phyloP scores from a whole-genome alignment of 352 stramenopile genomes.

The Blastocystis hominis region DNA sequence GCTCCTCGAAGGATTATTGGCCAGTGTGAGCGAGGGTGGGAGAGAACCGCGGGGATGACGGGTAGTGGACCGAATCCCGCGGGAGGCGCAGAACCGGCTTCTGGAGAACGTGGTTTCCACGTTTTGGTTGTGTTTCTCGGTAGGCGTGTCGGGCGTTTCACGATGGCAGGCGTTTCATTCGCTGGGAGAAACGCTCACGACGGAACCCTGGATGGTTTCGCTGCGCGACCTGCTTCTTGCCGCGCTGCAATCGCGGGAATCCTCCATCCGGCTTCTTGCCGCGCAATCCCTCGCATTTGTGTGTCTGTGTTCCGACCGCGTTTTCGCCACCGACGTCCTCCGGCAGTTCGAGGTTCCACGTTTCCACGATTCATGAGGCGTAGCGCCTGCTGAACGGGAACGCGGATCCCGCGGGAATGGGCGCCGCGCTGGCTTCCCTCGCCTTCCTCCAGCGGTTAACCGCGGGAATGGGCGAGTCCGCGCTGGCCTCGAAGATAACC shows the following conservation, averaged over 20 bases:
- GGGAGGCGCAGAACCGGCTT: background rate
- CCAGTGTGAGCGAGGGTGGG: background rate
- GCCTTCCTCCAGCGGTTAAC: background rate
- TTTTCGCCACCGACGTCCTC: background rate
- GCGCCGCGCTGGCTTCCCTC: background rate
- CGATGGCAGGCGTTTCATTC: background rate
- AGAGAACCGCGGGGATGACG: background rate
- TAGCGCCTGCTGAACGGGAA: background rate
- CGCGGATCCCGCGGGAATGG: background rate
- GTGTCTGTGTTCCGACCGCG: background rate
- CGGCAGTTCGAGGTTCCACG: no score
- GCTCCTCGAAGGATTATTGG: background rate
- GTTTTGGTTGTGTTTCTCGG: background rate
- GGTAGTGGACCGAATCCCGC: background rate
- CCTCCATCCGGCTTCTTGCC: background rate
- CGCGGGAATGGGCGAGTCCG: background rate
- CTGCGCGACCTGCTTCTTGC: background rate
- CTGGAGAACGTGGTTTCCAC: background rate
- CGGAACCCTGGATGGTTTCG: background rate
- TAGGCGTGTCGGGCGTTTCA: background rate
- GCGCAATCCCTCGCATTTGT: background rate
- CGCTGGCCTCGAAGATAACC: background rate
- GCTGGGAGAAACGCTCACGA: background rate
- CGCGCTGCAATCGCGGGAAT: background rate
- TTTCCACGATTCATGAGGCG: background rate